Conservation (phyloP, 768 basidiomycete genomes). For the Boletellus ananas region DNA sequence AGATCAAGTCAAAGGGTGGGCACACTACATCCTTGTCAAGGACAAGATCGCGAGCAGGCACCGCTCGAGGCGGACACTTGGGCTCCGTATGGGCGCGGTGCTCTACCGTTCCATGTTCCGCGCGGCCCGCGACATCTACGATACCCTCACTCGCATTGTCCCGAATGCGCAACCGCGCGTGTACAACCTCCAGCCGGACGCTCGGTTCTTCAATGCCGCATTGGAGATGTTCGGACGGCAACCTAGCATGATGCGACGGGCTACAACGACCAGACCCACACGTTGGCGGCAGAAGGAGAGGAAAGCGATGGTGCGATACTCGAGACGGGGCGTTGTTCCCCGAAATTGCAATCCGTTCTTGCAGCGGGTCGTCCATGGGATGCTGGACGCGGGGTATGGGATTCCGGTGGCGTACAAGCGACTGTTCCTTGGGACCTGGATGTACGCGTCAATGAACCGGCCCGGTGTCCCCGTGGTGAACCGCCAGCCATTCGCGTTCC, state of each 20-base stretch:
- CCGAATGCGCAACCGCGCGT: slow-evolving; percentile 26
- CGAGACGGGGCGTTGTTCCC: slow-evolving; percentile 23
- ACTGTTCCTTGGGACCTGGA: slow-evolving; percentile 37
- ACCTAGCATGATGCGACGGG: slow-evolving; percentile 17
- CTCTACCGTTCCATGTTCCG: slow-evolving; percentile 37
- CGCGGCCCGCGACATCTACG: slow-evolving; percentile 29
- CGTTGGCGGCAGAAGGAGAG: slow-evolving; percentile 32
- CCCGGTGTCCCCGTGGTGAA: slow-evolving; percentile 11
- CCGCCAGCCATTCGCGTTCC: slow-evolving; percentile 27
- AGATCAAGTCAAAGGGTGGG: slow-evolving; percentile 34
- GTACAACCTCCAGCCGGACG: slow-evolving; percentile 48
- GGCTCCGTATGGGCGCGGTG: slow-evolving; percentile 27
- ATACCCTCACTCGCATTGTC: slow-evolving; percentile 19
- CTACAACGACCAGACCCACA: slow-evolving; percentile 12
- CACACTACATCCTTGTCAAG: slow-evolving; percentile 28
- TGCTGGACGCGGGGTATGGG: slow-evolving; percentile 37
- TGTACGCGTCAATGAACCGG: slow-evolving; percentile 18
- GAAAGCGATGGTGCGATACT: slow-evolving; percentile 26
- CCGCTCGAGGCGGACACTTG: slow-evolving; percentile 26
- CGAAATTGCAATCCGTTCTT: slow-evolving; percentile 34
- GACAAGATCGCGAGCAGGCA: slow-evolving; percentile 17
- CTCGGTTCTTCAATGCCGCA: slow-evolving; percentile 65
- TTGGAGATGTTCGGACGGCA: slow-evolving; percentile 41
- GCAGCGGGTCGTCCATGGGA: slow-evolving; percentile 36
- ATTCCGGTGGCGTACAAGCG: slow-evolving; percentile 39